These are phyloP conservation scores for Haematococcus lacustris DNA, from an alignment of 139 green algal genomes.

Conservation along the genomic window DNA sequence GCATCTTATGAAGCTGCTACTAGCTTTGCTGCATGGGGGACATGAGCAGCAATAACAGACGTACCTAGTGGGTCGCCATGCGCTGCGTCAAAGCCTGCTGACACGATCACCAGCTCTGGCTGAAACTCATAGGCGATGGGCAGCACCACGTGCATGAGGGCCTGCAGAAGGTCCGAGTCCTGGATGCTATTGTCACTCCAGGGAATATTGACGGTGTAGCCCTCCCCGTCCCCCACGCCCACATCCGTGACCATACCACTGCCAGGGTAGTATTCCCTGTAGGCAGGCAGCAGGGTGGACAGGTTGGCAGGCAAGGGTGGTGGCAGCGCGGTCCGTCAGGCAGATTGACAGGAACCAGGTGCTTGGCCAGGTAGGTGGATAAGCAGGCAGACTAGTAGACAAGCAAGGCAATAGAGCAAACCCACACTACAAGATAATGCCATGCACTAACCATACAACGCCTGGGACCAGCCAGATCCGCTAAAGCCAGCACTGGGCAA, in stretches of 20 bases:
- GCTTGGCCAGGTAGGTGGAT: no score
- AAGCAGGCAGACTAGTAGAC: no score
- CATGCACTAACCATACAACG: no score
- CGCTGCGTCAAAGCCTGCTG: slow-evolving; percentile 65
- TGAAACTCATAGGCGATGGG: slow-evolving; percentile 53
- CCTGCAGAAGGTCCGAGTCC: slow-evolving; percentile 49
- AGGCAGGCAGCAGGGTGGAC: neutral
- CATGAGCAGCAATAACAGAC: neutral
- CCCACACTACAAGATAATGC: no score
- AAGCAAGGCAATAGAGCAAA: no score
- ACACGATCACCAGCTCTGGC: slow-evolving; percentile 58
- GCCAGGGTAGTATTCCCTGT: slow-evolving; percentile 53
- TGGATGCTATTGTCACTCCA: slow-evolving; percentile 19
- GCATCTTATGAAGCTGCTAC: no score
- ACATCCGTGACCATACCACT: slow-evolving; percentile 32
- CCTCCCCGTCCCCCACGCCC: slow-evolving; percentile 30
- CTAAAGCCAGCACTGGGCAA: no score
- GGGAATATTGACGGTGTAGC: slow-evolving; percentile 59
- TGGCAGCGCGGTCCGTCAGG: no score
- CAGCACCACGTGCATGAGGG: slow-evolving; percentile 53
- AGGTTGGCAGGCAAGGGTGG: no score
- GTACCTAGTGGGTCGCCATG: slow-evolving; percentile 42
- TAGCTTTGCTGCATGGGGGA: no score
- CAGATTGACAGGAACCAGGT: no score
- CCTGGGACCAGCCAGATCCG: no score